A percentile compares a stretch with the other conserved stretches of the same genome.
phyloP scores from a whole-genome alignment of 2,329 filamentous ascomycete species.

The Pseudocercospora macadamiae region DNA sequence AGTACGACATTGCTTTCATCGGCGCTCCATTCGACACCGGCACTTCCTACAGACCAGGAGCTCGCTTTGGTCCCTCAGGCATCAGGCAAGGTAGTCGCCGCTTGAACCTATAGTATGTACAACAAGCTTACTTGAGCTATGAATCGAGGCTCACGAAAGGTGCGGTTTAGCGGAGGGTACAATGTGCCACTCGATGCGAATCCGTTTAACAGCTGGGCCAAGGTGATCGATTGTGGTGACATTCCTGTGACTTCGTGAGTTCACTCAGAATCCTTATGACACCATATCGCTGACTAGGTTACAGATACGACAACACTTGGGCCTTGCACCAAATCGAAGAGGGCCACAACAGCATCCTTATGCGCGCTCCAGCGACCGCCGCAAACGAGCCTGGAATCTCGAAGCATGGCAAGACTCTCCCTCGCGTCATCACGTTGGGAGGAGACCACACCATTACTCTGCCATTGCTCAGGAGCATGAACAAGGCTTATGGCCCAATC shows the following conservation, averaged over 20 bases:
- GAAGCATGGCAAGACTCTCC: constrained; percentile 73
- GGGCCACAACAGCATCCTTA: constrained; percentile 76
- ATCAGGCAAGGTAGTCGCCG: constrained; percentile 87
- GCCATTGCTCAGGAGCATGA: constrained; percentile 60
- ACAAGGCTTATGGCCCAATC: constrained; percentile 69
- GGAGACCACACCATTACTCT: constrained; percentile 64
- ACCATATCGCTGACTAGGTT: background rate
- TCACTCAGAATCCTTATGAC: background rate
- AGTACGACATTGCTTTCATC: constrained; percentile 62
- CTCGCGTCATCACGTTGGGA: constrained; percentile 76
- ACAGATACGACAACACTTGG: constrained; percentile 79
- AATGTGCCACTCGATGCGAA: constrained; percentile 74
- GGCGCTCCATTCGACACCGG: constrained; percentile 56
- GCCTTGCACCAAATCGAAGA: constrained; percentile 84
- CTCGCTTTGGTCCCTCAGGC: constrained; percentile 81
- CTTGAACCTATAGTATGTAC: constrained; percentile 80
- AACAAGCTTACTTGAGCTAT: constrained; percentile 30
- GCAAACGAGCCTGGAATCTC: constrained; percentile 68
- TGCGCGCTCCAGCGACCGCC: constrained; percentile 70
- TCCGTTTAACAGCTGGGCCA: constrained; percentile 33
- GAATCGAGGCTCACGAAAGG: constrained; percentile 52
- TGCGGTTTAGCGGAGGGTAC: constrained; percentile 74
- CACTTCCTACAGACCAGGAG: constrained; percentile 51
- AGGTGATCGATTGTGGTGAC: constrained; percentile 85
- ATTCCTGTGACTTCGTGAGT: constrained; percentile 82